phyloP scores from a whole-genome alignment of 2,329 filamentous ascomycete species.

The Zymoseptoria crescenta region DNA sequence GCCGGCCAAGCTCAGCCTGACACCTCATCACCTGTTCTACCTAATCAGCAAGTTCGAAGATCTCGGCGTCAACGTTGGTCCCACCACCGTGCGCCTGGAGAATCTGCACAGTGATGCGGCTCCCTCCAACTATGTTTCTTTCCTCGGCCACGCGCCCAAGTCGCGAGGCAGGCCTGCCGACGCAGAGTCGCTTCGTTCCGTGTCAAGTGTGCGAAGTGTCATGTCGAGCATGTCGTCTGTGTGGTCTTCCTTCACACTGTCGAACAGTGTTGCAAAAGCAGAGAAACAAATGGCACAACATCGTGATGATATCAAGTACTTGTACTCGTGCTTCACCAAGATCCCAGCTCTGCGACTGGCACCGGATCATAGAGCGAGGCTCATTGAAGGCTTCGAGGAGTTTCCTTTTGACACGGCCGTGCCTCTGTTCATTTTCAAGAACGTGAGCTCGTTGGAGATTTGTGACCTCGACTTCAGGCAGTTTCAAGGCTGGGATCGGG shows the following conservation, averaged over 20 bases:
- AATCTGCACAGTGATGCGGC: conserved; percentile 84
- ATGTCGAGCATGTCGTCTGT: conserved; percentile 94
- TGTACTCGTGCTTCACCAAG: conserved; percentile 98
- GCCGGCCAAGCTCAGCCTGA: conserved; percentile 83
- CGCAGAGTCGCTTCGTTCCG: conserved; percentile 84
- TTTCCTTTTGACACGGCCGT: conserved; percentile 98
- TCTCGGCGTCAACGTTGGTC: conserved; percentile 78
- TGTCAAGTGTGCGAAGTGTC: conserved; percentile 92
- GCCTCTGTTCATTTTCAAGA: conserved; percentile 95
- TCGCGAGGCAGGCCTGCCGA: conserved; percentile 74
- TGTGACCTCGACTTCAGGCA: conserved; percentile 93
- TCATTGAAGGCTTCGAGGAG: conserved; percentile 91
- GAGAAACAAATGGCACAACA: conserved; percentile 84
- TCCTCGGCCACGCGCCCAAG: conserved; percentile 74
- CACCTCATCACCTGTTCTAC: conserved; percentile 94
- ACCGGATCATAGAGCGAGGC: conserved; percentile 82
- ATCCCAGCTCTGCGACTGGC: conserved; percentile 84
- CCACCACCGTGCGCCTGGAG: conserved; percentile 92
- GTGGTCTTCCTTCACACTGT: conserved; percentile 82
- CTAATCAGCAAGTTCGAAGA: conserved; percentile 93
- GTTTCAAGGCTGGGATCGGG: conserved; percentile 92
- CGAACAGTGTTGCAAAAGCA: conserved; percentile 70
- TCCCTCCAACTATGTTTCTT: conserved; percentile 90
- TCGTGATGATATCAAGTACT: conserved; percentile 82
- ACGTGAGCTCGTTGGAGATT: conserved; percentile 85